Base-by-base conservation (phyloP, 139 green algal genomes). In the Parachlorella kessleri region DNA sequence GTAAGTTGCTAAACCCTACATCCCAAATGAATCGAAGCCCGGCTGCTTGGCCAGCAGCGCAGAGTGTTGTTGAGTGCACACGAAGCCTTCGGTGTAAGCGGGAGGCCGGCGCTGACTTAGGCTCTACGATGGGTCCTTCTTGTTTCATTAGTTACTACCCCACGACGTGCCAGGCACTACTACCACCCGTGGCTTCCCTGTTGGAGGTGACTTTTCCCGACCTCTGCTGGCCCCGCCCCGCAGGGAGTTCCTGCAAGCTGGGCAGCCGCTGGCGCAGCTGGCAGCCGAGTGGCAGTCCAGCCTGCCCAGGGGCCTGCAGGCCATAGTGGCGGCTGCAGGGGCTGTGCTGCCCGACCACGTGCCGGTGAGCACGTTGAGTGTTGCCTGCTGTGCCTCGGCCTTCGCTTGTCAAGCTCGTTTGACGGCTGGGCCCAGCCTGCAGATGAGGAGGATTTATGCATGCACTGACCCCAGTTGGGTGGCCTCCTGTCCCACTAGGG, bases 271-370 rank as follows among this genome's bases (percentile, higher is more conserved):
- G 65, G 36, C 66, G 30, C n/a, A 71, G 42, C 65, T 74, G 65
- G 79, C 63, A 3, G 36, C 21, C 0, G 35, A 40, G 4, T 72
- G 73, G 78, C 28, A 18, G 55, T 40, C 41, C 55, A 54, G 37
- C 14, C 40, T 79, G 70, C 64, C 74, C 3, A 70, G 75, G 35
- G 55, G 74, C 32, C 65, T 80, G 71, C 76, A 83, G 71, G 55
- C 54, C 26, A 53, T 69, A 37, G 5, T 65, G 65, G 76, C 33
- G 6, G 76, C 81, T 9, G 64, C 39, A n/a, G 48, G 33, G 26
- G 59, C 65, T 33, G 37, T 28, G 3, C 28, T 74, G 38, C 70
- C 70, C 26, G 37, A 1, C 6, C 55, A 23, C 35, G 38, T 54
- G 66, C 75, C 42, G 1, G 1, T 4, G 21, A 14, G 48, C 48